Conservation (phyloP, 768 basidiomycete genomes). For the Cantharellus anzutake region DNA sequence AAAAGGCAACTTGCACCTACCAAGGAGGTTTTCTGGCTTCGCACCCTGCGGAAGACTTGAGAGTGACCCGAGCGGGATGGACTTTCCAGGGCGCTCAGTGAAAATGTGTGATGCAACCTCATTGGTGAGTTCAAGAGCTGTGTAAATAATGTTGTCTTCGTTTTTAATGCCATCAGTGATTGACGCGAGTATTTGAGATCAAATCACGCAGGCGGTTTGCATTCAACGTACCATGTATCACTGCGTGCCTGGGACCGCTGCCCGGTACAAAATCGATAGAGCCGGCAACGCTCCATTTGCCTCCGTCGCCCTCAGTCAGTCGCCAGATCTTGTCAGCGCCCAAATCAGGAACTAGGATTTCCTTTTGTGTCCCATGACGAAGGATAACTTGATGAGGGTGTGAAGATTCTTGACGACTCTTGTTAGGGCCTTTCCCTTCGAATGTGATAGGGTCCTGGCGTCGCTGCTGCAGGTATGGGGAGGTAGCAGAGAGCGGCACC, state of each 20-base stretch:
- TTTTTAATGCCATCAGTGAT: background rate
- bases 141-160: conserved; percentile 43
- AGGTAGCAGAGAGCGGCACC: conserved; percentile 32
- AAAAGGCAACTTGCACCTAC: background rate
- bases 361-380: conserved; percentile 25
- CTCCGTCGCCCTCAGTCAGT: conserved; percentile 25
- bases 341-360: conserved; percentile 57
- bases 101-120: conserved; percentile 36
- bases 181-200: background rate
- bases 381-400: conserved; percentile 62
- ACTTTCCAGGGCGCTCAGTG: conserved; percentile 23
- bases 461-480: conserved; percentile 25
- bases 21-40: conserved; percentile 13
- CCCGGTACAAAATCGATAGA: conserved; percentile 32
- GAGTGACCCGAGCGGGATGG: conserved; percentile 14
- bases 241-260: conserved; percentile 53
- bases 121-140: conserved; percentile 46
- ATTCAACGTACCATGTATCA: conserved; percentile 32
- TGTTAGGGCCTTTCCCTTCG: conserved; percentile 34
- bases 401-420: conserved; percentile 43
- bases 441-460: conserved; percentile 12
- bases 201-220: no score
- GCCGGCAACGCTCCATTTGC: conserved; percentile 31
- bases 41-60: conserved; percentile 25
- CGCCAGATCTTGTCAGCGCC: conserved; percentile 52